Base-by-base conservation (phyloP, 2,329 filamentous ascomycete species). In the Seiridium cupressi region DNA sequence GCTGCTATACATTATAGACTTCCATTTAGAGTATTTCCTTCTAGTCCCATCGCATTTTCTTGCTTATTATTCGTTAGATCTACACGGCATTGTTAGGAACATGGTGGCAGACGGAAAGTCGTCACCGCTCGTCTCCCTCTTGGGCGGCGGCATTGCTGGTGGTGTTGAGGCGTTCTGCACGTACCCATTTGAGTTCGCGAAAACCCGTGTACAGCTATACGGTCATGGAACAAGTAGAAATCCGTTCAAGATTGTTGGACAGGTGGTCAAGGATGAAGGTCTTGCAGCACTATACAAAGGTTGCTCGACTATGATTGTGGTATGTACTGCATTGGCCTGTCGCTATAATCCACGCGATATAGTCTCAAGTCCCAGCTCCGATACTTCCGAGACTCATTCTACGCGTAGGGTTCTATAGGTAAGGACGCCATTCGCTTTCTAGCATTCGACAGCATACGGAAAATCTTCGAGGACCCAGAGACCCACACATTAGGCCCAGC, bases 401-500 rank as follows among this genome's bases (percentile, higher is more conserved):
- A 1, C 5, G 8, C 0, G 4, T 54, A 71, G 70, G 86, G 86
- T 26, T 85, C 83, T 6, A 76, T 87, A 11, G 84, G 77, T 60
- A 89, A 89, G 76, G 85, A 88, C 69, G 85, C 81, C 31, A 81
- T 88, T 34, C 83, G 86, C 26, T 89, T 88, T 69, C 72, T 88
- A 6, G 84, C 83, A 53, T 89, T 87, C 70, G 86, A 88, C 70
- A 80, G 79, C 18, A 86, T 89, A 71, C 86, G 86, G 62, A 75
- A 81, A 49, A 68, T 77, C 2, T 86, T 86, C 72, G 79, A 81
- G 61, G 70, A 72, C 64, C 69, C 69, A 11, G 78, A 81, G 31
- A 84, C 81, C 2, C 83, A 82, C 3, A 81, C 77, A 1, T 72
- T 87, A n/a, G 81, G 81, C 0, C 80, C 84, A 2, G 63, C 78